Base-by-base conservation (phyloP, 2,329 filamentous ascomycete genomes). In the Cladophialophora yegresii region DNA sequence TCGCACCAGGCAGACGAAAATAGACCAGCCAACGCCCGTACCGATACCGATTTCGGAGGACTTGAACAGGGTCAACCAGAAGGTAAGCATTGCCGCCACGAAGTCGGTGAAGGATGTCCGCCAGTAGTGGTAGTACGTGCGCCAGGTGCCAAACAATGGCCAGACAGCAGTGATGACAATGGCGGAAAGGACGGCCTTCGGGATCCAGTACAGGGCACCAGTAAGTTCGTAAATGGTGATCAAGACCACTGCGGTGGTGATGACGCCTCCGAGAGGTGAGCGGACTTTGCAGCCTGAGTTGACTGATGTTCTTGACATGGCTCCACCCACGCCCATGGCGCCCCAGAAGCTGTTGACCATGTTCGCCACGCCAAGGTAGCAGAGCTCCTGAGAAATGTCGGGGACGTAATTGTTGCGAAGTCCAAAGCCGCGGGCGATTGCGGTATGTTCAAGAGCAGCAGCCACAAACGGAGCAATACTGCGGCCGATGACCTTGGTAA, bases 101-200 rank as follows among this genome's bases (percentile, higher is more conserved):
- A 88, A 89, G 73, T 89, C 87, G 13, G 85, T 83, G 6, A 89
- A 79, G 0, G 85, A 88, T 1, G 85, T 84, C 67, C 83, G 83
- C 85, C 86, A 89, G 75, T 85, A 88, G 13, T 79, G 78, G 73
- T 87, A 87, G 71, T 89, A 88, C 6, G 83, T 79, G 1, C 78
- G 81, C 0, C 85, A 82, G 0, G 84, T 80, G 0, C 84, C 83
- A 51, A 89, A 84, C 6, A 89, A 78, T 45, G 86, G 84, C 75
- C 84, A 84, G 0, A 89, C 85, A 5, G 86, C 86, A 65, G 84
- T 85, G 68, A 89, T 87, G 66, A 89, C 87, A 65, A 89, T 87
- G 1, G 86, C 87, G 0, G 86, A 82, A 1, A 89, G 78, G 0
- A 84, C 87, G 0, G 86, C 81, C 69, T 87, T 87, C 0, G 87